Percentiles rank a stretch among this genome's conserved stretches.
These are phyloP conservation scores for Epichloe baconii DNA, from an alignment of 2,329 filamentous ascomycete species.

Conservation along the genomic window DNA sequence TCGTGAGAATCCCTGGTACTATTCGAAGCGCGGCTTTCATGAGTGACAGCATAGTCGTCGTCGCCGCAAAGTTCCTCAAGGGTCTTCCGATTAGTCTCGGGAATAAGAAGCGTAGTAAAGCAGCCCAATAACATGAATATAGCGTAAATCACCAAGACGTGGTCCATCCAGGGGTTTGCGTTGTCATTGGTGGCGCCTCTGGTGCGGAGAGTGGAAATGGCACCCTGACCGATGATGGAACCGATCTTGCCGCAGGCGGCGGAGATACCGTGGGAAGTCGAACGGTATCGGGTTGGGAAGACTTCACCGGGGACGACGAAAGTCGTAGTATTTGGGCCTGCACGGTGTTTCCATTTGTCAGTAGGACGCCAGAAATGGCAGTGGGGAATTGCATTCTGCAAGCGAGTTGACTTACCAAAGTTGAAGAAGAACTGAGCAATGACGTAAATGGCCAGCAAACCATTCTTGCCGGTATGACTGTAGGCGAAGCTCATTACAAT, in stretches of 20 bases:
- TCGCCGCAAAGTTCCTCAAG: constrained; percentile 46
- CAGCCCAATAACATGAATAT: constrained; percentile 65
- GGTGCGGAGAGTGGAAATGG: constrained; percentile 41
- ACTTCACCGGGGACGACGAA: constrained; percentile 45
- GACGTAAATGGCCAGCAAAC: constrained; percentile 42
- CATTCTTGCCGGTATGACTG: constrained; percentile 35
- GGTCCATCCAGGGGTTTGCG: constrained; percentile 54
- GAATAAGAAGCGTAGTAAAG: constrained; percentile 56
- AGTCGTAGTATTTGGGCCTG: constrained; percentile 41
- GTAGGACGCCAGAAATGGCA: background rate
- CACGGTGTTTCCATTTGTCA: background rate
- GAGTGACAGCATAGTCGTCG: constrained; percentile 17
- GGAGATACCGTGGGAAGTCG: constrained; percentile 44
- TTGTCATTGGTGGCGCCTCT: constrained; percentile 26
- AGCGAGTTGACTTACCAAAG: constrained; percentile 24
- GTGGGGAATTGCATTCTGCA: too few species aligned
- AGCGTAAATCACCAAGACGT: constrained; percentile 62
- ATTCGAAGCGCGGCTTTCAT: background rate
- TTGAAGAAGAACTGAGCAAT: constrained; percentile 48
- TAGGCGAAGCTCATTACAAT: constrained; percentile 51
- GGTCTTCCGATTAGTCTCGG: constrained; percentile 62
- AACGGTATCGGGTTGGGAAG: constrained; percentile 43
- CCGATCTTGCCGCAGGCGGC: constrained; percentile 43
- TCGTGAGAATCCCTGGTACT: background rate
- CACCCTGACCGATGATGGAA: constrained; percentile 43